These are phyloP conservation scores for Microbotryum lychnidis-dioicae DNA, from an alignment of 1,284 basidiomycete genomes.

Conservation along the genomic window DNA sequence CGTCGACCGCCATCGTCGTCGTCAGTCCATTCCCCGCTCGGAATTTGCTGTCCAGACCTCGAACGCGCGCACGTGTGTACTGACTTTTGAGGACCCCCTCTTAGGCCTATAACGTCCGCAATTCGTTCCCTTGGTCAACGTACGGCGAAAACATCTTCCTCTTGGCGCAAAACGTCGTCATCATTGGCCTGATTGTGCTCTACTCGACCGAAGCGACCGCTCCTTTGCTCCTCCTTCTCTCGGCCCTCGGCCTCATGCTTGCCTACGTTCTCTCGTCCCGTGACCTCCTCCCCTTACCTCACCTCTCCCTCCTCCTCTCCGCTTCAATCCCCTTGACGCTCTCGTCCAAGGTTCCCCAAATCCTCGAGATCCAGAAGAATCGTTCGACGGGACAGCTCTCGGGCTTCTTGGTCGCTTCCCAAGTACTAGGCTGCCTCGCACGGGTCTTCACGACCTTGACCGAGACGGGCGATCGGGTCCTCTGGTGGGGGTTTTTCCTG, in stretches of 20 bases:
- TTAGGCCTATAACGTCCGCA: slow-evolving; percentile 61
- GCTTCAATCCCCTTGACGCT: slow-evolving; percentile 69
- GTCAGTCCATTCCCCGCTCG: slow-evolving; percentile 8
- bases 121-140: slow-evolving; percentile 82
- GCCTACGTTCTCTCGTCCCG: slow-evolving; percentile 37
- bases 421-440: slow-evolving; percentile 60
- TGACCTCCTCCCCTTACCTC: slow-evolving; percentile 47
- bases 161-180: slow-evolving; percentile 69
- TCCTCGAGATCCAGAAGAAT: slow-evolving; percentile 63
- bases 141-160: slow-evolving; percentile 91
- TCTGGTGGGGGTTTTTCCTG: slow-evolving; percentile 69
- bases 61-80: no score
- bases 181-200: slow-evolving; percentile 69
- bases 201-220: slow-evolving; percentile 41
- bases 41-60: no score
- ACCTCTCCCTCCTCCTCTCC: slow-evolving; percentile 50
- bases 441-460: slow-evolving; percentile 79
- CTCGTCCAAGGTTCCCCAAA: slow-evolving; percentile 78
- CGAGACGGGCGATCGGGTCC: slow-evolving; percentile 70
- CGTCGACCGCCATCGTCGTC: slow-evolving; percentile 43
- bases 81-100: no score
- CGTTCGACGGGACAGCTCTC: slow-evolving; percentile 81
- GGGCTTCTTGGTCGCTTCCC: slow-evolving; percentile 73
- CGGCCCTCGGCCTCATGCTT: slow-evolving; percentile 46
- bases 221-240: slow-evolving; percentile 29